Conservation (phyloP, 1,284 basidiomycete species). For the Fomitopsis pinicola region DNA sequence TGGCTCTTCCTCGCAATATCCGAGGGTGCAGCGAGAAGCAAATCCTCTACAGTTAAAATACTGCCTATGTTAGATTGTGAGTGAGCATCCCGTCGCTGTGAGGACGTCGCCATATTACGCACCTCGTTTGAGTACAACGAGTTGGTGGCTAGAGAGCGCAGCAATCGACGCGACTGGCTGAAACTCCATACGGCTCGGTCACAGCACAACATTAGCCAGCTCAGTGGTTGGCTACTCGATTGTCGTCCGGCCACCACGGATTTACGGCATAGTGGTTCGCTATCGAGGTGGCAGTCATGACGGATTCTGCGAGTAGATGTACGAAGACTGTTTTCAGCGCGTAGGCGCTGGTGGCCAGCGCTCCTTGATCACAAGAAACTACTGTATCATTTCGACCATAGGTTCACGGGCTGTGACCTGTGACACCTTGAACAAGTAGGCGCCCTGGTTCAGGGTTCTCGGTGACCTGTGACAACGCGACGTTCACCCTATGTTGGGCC, state of each 20-base stretch:
- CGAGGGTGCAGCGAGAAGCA: constrained; percentile 42
- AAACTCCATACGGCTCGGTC: constrained; percentile 1
- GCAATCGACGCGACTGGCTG: neutral
- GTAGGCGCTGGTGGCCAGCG: neutral
- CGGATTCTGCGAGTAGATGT: neutral
- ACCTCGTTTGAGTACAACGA: constrained; percentile 1
- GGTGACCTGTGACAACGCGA: no score
- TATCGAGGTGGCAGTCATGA: neutral
- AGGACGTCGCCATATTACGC: neutral
- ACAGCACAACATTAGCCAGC: neutral
- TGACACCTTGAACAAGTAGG: no score
- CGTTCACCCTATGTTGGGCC: no score
- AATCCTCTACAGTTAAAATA: constrained; percentile 37
- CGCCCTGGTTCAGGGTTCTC: no score
- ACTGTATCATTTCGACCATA: no score
- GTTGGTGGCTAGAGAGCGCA: neutral
- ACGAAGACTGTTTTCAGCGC: neutral
- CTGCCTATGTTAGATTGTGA: constrained; percentile 9
- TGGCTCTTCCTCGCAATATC: constrained; percentile 54
- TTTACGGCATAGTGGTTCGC: neutral
- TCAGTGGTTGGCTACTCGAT: neutral
- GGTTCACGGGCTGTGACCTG: no score
- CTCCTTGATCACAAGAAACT: neutral
- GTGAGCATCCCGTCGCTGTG: neutral
- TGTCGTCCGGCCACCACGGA: neutral